Evolutionary conservation across 163 green algal genomes (phyloP).

Genomic region (Trebouxia gelatinosa): DNA sequence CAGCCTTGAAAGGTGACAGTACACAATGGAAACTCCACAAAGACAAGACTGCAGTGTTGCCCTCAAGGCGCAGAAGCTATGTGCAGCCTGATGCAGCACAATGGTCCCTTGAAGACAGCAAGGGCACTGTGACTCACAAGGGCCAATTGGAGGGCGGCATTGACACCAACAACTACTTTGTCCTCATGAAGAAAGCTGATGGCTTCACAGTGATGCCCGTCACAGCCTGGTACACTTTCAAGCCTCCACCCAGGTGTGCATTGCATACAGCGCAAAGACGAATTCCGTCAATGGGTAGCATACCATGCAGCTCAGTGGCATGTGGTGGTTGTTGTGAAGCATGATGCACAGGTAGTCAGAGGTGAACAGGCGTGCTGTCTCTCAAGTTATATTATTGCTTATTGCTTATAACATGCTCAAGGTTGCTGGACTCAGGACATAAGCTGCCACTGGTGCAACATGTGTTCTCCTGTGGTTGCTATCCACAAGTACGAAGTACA

Average conservation of each 20-base stretch:
- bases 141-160: constrained; percentile 12
- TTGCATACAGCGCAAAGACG: constrained; percentile 1
- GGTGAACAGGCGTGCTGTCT: too few species aligned
- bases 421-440: too few species aligned
- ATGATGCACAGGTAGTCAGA: too few species aligned
- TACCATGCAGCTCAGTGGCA: constrained; percentile 11
- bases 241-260: constrained; percentile 1
- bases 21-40: constrained; percentile 9
- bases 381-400: too few species aligned
- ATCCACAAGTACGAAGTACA: too few species aligned
- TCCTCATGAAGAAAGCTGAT: not conserved
- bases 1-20: not conserved
- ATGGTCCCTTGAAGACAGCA: not conserved
- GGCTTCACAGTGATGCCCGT: not conserved
- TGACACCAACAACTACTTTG: constrained; percentile 4
- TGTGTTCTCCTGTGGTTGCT: too few species aligned
- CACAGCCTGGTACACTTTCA: constrained; percentile 24
- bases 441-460: too few species aligned
- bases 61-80: not conserved
- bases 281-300: constrained; percentile 25
- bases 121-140: not conserved
- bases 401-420: too few species aligned
- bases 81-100: not conserved
- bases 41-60: constrained; percentile 5
- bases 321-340: too few species aligned